Conservation (phyloP, 2,329 filamentous ascomycete species). For the Fusarium burgessii region DNA sequence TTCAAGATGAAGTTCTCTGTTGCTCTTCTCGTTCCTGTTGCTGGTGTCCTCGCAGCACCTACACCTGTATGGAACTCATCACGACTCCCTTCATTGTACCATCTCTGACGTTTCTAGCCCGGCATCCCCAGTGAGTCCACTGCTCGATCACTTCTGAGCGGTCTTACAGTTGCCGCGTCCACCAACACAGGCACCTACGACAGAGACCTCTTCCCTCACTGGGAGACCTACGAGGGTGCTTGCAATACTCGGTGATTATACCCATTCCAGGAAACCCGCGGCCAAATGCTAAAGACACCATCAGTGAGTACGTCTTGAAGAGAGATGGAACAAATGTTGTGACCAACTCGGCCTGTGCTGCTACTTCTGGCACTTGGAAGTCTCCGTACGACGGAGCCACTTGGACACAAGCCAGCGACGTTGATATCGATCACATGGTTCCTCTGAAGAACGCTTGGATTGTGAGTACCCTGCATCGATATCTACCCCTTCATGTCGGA, state of each 20-base stretch:
- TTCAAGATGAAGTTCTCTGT: conserved; percentile 51
- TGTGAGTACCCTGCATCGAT: conserved; percentile 53
- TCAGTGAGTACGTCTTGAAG: conserved; percentile 45
- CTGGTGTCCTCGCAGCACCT: conserved; percentile 48
- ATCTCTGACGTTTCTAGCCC: conserved; percentile 51
- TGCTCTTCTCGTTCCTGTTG: conserved; percentile 42
- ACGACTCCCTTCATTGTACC: background rate
- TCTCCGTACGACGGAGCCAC: conserved; percentile 80
- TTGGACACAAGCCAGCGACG: conserved; percentile 75
- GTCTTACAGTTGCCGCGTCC: conserved; percentile 67
- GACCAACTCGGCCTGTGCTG: conserved; percentile 68
- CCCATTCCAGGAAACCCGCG: background rate
- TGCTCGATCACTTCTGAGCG: conserved; percentile 69
- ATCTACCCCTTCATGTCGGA: background rate
- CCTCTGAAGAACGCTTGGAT: conserved; percentile 86
- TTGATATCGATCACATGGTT: conserved; percentile 88
- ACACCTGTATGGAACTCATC: conserved; percentile 42
- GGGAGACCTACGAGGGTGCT: conserved; percentile 72
- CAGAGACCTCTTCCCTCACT: conserved; percentile 77
- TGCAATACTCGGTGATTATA: conserved; percentile 74
- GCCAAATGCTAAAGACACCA: conserved; percentile 10
- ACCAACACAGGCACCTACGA: conserved; percentile 69
- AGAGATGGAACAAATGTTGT: conserved; percentile 76
- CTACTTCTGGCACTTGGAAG: conserved; percentile 75
- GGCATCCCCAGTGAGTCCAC: conserved; percentile 70